A percentile compares a stretch with the other conserved stretches of the same genome.
phyloP scores from a whole-genome alignment of 805 yeast genomes.

The Peterozyma xylosa region DNA sequence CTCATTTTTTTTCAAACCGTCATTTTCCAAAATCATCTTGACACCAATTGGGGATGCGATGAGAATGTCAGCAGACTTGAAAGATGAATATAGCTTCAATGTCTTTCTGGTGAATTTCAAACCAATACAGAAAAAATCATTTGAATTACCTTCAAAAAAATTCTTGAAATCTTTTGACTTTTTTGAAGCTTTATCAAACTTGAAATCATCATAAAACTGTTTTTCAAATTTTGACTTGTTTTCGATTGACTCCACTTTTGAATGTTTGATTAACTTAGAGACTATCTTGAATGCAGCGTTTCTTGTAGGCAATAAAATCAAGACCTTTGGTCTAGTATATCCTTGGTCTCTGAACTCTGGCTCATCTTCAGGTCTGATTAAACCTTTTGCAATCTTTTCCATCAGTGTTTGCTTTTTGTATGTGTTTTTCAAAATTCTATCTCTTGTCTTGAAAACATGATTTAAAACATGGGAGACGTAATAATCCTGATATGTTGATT shows the following conservation, averaged over 20 bases:
- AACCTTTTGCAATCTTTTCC: constrained; percentile 27
- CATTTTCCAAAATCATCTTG: constrained; percentile 65
- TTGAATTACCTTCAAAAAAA: constrained; percentile 80
- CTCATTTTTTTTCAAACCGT: constrained; percentile 10
- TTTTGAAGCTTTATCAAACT: constrained; percentile 24
- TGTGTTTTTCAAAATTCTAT: constrained; percentile 72
- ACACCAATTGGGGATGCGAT: constrained; percentile 91
- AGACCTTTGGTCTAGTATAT: constrained; percentile 84
- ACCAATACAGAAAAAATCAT: constrained; percentile 90
- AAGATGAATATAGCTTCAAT: constrained; percentile 74
- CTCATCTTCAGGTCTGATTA: constrained; percentile 21
- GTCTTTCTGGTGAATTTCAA: constrained; percentile 84
- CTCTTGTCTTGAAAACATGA: constrained; percentile 83
- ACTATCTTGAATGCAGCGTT: constrained; percentile 68
- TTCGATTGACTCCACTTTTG: constrained; percentile 71
- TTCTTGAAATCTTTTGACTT: constrained; percentile 83
- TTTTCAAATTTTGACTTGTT: constrained; percentile 66
- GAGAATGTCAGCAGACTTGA: constrained; percentile 78
- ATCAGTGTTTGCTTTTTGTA: constrained; percentile 39
- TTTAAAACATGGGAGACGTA: constrained; percentile 70
- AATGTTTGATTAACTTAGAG: constrained; percentile 47
- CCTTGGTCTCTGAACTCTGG: constrained; percentile 87
- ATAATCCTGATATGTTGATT: constrained; percentile 42
- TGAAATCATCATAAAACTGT: constrained; percentile 53
- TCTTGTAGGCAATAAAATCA: constrained; percentile 80